phyloP scores from a whole-genome alignment of 78 protist species.

The slime mould (Dictyostelium discoideum) region dicty_2.7 NC_007088.5:7617001-7617500 shows the following conservation, averaged over 20 bases:
- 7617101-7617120: neutral
- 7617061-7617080: neutral
- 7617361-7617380: conserved; percentile 26
- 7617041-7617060: neutral
- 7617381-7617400: neutral
- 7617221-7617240: neutral
- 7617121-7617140: too few species aligned
- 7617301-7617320: conserved; percentile 47
- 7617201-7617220: neutral
- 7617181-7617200: neutral
- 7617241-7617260: neutral
- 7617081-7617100: neutral
- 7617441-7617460: conserved; percentile 17
- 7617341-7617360: conserved; percentile 26
- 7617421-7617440: neutral
- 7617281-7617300: conserved; percentile 45
- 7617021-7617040: conserved; percentile 50
- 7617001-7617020: conserved; percentile 11
- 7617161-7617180: neutral
- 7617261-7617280: neutral
- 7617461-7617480: conserved; percentile 37
- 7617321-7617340: conserved; percentile 56
- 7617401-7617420: neutral
- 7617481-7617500: conserved; percentile 56
- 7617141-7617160: too few species aligned